Evolutionary conservation across 1,284 basidiomycete genomes (phyloP).

Genomic region (Baeospora myosura): DNA sequence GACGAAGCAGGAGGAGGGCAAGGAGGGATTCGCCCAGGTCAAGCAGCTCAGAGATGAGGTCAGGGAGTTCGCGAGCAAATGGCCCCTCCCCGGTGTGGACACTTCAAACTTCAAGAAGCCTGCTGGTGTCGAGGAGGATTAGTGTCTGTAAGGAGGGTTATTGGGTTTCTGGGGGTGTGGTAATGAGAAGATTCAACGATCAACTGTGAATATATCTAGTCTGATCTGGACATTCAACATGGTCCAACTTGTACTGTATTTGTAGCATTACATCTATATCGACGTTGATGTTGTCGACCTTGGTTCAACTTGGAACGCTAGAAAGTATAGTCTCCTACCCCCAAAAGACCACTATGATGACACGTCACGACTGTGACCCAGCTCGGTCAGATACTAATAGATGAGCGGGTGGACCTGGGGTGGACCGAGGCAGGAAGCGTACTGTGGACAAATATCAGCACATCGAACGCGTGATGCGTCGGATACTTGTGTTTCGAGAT

Average conservation of each 20-base stretch:
- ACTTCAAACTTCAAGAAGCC: constrained; percentile 55
- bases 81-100: constrained; percentile 92
- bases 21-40: constrained; percentile 68
- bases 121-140: constrained; percentile 57
- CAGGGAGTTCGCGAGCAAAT: constrained; percentile 71
- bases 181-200: constrained; percentile 33
- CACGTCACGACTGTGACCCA: no score
- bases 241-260: constrained; percentile 22
- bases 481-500: no score
- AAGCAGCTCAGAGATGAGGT: constrained; percentile 72
- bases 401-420: no score
- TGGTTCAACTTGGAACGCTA: no score
- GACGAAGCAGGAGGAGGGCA: constrained; percentile 61
- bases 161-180: constrained; percentile 7
- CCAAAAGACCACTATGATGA: no score
- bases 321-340: no score
- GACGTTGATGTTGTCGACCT: no score
- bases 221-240: constrained; percentile 38
- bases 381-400: no score
- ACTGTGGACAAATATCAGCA: no score
- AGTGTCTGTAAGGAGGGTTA: no score
- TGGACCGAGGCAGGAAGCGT: no score
- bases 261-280: constrained; percentile 2
- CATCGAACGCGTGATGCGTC: no score
- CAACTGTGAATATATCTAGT: constrained; percentile 20